These are phyloP conservation scores for Aspergillus oerlinghausenensis DNA, from an alignment of 2,329 filamentous ascomycete genomes.

Conservation along the genomic window DNA sequence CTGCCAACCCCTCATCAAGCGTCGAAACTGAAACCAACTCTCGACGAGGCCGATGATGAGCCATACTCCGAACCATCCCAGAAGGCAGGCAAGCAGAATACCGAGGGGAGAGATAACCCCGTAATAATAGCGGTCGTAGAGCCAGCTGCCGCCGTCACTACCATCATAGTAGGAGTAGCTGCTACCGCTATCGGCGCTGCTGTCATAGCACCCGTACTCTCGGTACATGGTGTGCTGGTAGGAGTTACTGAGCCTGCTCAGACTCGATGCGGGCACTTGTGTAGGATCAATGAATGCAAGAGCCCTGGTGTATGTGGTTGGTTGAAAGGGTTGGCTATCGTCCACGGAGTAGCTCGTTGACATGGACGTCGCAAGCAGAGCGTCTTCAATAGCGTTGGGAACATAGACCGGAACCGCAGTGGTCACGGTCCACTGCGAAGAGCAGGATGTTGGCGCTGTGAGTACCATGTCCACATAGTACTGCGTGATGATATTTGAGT, in stretches of 20 bases:
- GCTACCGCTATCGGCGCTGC: not conserved
- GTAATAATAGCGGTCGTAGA: constrained; percentile 16
- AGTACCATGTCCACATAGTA: constrained; percentile 26
- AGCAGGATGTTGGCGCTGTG: constrained; percentile 25
- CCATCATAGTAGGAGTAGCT: constrained; percentile 7
- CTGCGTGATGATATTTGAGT: constrained; percentile 12
- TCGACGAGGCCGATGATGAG: constrained; percentile 27
- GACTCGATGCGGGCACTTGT: constrained; percentile 20
- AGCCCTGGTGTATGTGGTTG: constrained; percentile 22
- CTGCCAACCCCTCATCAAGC: constrained; percentile 32
- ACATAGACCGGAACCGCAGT: constrained; percentile 17
- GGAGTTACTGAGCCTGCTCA: constrained; percentile 18
- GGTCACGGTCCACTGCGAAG: constrained; percentile 24
- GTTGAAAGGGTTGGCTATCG: constrained; percentile 18
- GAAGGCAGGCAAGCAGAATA: constrained; percentile 18
- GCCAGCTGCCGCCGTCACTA: constrained; percentile 15
- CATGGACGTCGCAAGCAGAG: constrained; percentile 19
- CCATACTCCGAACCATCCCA: constrained; percentile 25
- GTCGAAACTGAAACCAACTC: constrained; percentile 28
- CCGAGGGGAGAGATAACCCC: constrained; percentile 22
- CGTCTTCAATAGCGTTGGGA: constrained; percentile 10
- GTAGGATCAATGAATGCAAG: constrained; percentile 25
- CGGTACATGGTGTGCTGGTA: constrained; percentile 13
- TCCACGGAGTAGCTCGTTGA: constrained; percentile 20
- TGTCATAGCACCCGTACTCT: constrained; percentile 12